Conservation (phyloP, 1,139 yeast genomes). For the Yamadazyma taylorii region DNA sequence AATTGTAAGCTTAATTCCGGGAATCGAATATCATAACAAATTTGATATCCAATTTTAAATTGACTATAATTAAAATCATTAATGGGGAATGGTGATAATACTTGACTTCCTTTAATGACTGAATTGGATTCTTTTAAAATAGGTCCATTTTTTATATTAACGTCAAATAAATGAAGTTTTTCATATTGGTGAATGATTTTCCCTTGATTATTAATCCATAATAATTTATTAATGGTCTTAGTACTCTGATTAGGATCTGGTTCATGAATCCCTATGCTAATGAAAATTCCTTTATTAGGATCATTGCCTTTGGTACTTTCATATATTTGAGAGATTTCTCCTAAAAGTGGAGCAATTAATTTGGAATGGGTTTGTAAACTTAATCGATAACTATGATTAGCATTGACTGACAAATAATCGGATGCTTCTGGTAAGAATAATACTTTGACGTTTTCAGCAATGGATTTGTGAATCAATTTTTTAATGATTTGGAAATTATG, state of each 20-base stretch:
- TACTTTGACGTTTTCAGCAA: slow-evolving; percentile 56
- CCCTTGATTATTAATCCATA: slow-evolving; percentile 71
- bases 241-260: slow-evolving; percentile 54
- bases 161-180: slow-evolving; percentile 88
- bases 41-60: slow-evolving; percentile 70
- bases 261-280: slow-evolving; percentile 77
- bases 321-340: slow-evolving; percentile 35
- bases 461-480: slow-evolving; percentile 61
- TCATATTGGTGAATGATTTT: slow-evolving; percentile 67
- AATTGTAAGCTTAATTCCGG: slow-evolving; percentile 75
- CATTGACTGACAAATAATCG: slow-evolving; percentile 76
- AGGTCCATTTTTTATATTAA: slow-evolving; percentile 74
- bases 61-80: slow-evolving; percentile 7
- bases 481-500: slow-evolving; percentile 61
- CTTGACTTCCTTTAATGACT: slow-evolving; percentile 71
- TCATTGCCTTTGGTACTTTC: slow-evolving; percentile 5
- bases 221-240: slow-evolving; percentile 54
- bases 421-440: slow-evolving; percentile 92
- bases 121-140: slow-evolving; percentile 73
- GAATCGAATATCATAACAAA: slow-evolving; percentile 87
- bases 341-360: slow-evolving; percentile 51
- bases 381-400: slow-evolving; percentile 61
- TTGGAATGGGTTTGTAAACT: slow-evolving; percentile 53
- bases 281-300: slow-evolving; percentile 24
- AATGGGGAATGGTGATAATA: slow-evolving; percentile 53